Conservation (phyloP, 306 rosid genomes). For the Delonix regia region DNA sequence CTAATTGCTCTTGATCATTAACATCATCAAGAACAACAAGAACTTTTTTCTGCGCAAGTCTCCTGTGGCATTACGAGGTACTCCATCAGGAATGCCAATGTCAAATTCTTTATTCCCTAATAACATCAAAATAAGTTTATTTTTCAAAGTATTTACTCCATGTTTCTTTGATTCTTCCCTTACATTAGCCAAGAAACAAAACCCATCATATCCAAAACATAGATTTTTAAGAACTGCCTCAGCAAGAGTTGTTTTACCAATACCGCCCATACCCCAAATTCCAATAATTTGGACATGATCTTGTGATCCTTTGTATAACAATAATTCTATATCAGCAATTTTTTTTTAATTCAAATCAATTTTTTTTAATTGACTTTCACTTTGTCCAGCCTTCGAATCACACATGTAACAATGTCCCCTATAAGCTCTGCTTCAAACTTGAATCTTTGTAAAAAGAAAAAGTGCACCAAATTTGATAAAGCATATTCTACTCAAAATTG, state of each 20-base stretch:
- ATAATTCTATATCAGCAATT: neutral
- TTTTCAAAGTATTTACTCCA: neutral
- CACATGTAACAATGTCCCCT: too few species aligned
- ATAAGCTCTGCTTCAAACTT: neutral
- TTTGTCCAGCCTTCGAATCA: neutral
- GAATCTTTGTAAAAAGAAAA: neutral
- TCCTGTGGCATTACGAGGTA: neutral
- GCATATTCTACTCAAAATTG: too few species aligned
- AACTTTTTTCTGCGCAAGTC: neutral
- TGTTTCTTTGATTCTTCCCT: neutral
- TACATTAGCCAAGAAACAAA: neutral
- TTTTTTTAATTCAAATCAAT: conserved; percentile 26
- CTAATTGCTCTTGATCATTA: neutral
- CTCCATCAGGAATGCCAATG: neutral
- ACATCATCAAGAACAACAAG: conserved; percentile 25
- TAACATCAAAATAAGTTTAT: neutral
- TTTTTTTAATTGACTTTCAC: neutral
- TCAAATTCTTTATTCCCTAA: neutral
- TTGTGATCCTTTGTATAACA: neutral
- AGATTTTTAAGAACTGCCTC: neutral
- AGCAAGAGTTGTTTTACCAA: conserved; percentile 26
- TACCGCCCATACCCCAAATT: conserved; percentile 15
- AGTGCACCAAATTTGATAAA: too few species aligned
- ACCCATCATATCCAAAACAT: neutral
- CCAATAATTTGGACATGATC: neutral